Evolutionary conservation across 1,139 yeast species (phyloP).

Genomic region (Suhomyces taliae): DNA sequence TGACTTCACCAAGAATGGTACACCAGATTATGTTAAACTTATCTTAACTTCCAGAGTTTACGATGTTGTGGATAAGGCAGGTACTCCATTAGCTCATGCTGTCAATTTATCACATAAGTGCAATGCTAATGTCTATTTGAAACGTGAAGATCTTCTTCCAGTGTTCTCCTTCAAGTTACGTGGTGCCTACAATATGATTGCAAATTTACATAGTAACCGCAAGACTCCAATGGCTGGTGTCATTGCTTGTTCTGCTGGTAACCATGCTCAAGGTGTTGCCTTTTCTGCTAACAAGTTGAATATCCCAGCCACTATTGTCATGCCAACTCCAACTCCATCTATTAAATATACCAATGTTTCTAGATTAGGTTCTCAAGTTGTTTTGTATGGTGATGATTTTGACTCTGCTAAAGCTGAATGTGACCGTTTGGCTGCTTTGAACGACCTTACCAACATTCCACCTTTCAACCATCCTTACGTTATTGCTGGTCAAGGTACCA

Average conservation of each 20-base stretch:
- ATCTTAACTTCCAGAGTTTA: constrained; percentile 90
- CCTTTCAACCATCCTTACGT: constrained; percentile 98
- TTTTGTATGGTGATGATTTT: constrained; percentile 88
- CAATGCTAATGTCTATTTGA: constrained; percentile 71
- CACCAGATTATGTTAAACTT: constrained; percentile 90
- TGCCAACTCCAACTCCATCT: constrained; percentile 97
- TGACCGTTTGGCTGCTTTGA: constrained; percentile 60
- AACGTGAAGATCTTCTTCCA: constrained; percentile 91
- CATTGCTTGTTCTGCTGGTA: constrained; percentile 97
- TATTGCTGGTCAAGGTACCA: constrained; percentile 99
- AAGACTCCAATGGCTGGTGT: constrained; percentile 80
- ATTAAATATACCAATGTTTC: constrained; percentile 90
- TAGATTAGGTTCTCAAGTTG: constrained; percentile 91
- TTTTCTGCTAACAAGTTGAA: constrained; percentile 80
- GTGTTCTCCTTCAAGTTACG: constrained; percentile 94
- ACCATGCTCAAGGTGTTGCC: constrained; percentile 99
- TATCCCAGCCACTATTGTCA: constrained; percentile 93
- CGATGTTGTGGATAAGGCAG: constrained; percentile 78
- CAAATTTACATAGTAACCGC: constrained; percentile 63
- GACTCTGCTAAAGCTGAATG: constrained; percentile 93
- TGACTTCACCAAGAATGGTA: constrained; percentile 59
- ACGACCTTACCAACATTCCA: constrained; percentile 85
- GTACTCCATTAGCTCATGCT: constrained; percentile 82
- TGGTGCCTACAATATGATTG: constrained; percentile 97
- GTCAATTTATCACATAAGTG: constrained; percentile 70